Evolutionary conservation across 257 asterid genomes (phyloP).

Genomic region (Ehretia macrophylla): DNA sequence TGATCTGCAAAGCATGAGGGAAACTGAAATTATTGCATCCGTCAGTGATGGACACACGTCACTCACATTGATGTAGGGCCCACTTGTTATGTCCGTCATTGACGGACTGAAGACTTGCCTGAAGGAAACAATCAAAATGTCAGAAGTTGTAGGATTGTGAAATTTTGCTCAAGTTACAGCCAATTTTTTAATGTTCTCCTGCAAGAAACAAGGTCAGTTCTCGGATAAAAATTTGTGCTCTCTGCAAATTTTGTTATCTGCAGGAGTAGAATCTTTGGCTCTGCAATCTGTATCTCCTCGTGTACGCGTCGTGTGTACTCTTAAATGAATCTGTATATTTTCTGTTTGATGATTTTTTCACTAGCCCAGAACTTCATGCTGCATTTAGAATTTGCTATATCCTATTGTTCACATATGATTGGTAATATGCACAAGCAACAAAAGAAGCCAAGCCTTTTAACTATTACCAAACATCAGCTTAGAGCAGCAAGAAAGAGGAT

Average conservation of each 20-base stretch:
- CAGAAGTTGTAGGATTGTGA: neutral
- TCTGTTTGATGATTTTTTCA: neutral
- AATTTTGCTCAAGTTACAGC: constrained; percentile 9
- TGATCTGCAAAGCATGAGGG: constrained; percentile 57
- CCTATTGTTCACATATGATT: too few relatives aligned
- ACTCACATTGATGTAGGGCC: too few relatives aligned
- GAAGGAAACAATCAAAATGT: constrained; percentile 11
- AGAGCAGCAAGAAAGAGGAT: too few relatives aligned
- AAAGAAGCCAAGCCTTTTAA: too few relatives aligned
- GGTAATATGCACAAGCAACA: too few relatives aligned
- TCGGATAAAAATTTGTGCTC: constrained; percentile 3
- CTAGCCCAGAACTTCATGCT: constrained; percentile 2
- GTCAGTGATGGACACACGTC: too few relatives aligned
- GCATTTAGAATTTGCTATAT: too few relatives aligned
- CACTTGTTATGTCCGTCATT: too few relatives aligned
- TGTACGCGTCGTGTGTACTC: neutral
- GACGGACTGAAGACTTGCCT: too few relatives aligned
- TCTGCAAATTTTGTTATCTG: constrained; percentile 1
- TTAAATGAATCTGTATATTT: neutral
- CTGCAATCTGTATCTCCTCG: constrained; percentile 1
- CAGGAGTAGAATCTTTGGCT: constrained; percentile 4
- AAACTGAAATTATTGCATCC: too few relatives aligned
- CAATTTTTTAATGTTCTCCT: constrained; percentile 15
- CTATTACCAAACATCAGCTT: too few relatives aligned
- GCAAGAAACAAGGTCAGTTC: too few relatives aligned